Base-by-base conservation (phyloP, 148 eudicot genomes). In the Fallopia convolvulus region DNA sequence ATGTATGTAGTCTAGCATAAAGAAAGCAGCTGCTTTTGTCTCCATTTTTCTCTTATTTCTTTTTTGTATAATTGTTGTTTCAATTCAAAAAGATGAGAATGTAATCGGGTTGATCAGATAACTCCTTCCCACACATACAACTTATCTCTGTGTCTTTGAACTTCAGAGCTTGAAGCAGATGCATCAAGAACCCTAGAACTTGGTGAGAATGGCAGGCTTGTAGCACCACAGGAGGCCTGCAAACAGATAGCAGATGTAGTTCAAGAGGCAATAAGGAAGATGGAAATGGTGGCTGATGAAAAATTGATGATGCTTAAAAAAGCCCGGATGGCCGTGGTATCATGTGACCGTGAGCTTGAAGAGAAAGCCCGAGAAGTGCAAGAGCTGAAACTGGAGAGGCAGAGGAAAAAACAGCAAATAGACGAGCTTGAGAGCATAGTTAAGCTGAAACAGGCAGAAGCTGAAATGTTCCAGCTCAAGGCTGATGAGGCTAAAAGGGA, bases 381-480 rank as follows among this genome's bases (percentile, higher is more conserved):
- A 14, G 88, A 85, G 8, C 83, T 88, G 60, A 84, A 88, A 77
- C 74, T 85, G 17, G 90, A 88, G 70, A 84, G 84, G 72, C 87
- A 88, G 58, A 65, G 76, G 56, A 86, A 85, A 78, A 88, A 84
- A 73, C 87, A 81, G 33, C 85, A 88, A 75, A 84, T 88, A 56
- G 87, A 88, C 61, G 90, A 88, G 84, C 83, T 88, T 5, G 88
- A 88, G 77, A 86, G 90, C 81, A 82, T 88, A 8, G 88, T 86
- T 42, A 88, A 86, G 72, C 90, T 88, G 21, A 88, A 88, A 76
- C 87, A 88, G 77, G 88, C 88, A 13, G 90, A 88, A 80, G 90
- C 90, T 3, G 90, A 88, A 80, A 88, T 88, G 90, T 88, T 88
- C 79, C 87, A 88, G 83, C 84, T 88, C 33, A 88, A 88, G 77